phyloP scores from a whole-genome alignment of 768 basidiomycete species.

The Tephrocybe sp. region DNA sequence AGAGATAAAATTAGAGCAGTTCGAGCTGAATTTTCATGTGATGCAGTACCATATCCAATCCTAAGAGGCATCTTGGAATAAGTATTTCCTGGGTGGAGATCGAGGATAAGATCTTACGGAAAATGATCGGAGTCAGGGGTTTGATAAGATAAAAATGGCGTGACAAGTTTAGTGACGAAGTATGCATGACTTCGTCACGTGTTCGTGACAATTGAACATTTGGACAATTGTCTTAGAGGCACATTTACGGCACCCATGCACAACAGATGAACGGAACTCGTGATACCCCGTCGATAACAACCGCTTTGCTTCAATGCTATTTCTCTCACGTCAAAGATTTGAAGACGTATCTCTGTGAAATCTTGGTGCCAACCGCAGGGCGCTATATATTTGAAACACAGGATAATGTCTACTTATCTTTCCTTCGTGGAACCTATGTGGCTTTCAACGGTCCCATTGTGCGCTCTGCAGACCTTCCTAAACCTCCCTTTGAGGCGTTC shows the following conservation, averaged over 20 bases:
- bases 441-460: slow-evolving; percentile 27
- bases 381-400: slow-evolving; percentile 11
- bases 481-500: slow-evolving; percentile 25
- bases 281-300: slow-evolving; percentile 10
- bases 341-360: slow-evolving; percentile 36
- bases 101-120: background rate
- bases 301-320: slow-evolving; percentile 41
- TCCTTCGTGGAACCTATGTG: slow-evolving; percentile 51
- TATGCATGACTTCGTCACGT: slow-evolving; percentile 8
- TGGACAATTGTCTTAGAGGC: background rate
- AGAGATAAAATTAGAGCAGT: background rate
- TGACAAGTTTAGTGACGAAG: background rate
- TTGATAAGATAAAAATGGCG: slow-evolving; percentile 14
- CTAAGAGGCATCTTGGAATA: slow-evolving; percentile 33
- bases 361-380: slow-evolving; percentile 25
- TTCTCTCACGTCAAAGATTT: slow-evolving; percentile 41
- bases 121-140: background rate
- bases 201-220: slow-evolving; percentile 16
- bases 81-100: background rate
- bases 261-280: background rate
- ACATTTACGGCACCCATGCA: background rate
- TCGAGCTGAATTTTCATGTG: background rate
- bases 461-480: slow-evolving; percentile 6
- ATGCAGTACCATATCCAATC: slow-evolving; percentile 44
- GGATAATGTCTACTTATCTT: slow-evolving; percentile 26